A percentile compares a stretch with the other conserved stretches of the same genome.
Conservation (phyloP, 208 protist species). For the Trypanosomatidae sp. region DNA sequence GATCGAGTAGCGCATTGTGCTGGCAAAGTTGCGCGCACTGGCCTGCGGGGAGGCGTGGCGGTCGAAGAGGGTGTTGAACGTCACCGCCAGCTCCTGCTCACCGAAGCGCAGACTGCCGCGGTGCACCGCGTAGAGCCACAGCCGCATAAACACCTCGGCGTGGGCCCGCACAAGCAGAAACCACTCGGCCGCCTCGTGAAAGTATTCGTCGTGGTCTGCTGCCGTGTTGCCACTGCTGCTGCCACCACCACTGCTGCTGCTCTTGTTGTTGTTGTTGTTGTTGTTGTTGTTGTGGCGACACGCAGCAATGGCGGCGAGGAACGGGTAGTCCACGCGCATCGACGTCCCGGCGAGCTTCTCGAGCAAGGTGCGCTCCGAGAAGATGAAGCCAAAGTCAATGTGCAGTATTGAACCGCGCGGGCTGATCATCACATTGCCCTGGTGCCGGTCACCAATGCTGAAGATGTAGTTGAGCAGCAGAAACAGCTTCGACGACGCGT, state of each 20-base stretch:
- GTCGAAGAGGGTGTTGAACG: constrained; percentile 42
- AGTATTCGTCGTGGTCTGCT: constrained; percentile 26
- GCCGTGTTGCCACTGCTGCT: constrained; percentile 1
- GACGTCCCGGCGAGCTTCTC: constrained; percentile 24
- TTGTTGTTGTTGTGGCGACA: background rate
- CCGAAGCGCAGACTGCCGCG: constrained; percentile 15
- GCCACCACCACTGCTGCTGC: background rate
- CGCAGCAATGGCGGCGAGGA: constrained; percentile 11
- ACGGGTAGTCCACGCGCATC: constrained; percentile 29
- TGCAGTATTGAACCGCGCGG: constrained; percentile 58
- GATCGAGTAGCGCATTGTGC: constrained; percentile 28
- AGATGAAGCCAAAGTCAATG: constrained; percentile 74
- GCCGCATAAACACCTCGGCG: constrained; percentile 33
- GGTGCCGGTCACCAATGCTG: constrained; percentile 70
- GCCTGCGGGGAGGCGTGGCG: constrained; percentile 13
- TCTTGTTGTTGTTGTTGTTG: background rate
- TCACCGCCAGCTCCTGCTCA: constrained; percentile 11
- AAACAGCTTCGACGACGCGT: constrained; percentile 71
- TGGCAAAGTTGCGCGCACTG: constrained; percentile 19
- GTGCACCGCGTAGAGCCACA: constrained; percentile 46
- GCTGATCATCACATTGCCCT: constrained; percentile 69
- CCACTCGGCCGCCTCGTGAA: constrained; percentile 45
- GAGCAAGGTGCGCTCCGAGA: constrained; percentile 38
- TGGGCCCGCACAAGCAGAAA: constrained; percentile 50
- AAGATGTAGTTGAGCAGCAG: constrained; percentile 78